phyloP scores from a whole-genome alignment of 2,329 filamentous ascomycete genomes.

The Emergomyces orientalis region DNA sequence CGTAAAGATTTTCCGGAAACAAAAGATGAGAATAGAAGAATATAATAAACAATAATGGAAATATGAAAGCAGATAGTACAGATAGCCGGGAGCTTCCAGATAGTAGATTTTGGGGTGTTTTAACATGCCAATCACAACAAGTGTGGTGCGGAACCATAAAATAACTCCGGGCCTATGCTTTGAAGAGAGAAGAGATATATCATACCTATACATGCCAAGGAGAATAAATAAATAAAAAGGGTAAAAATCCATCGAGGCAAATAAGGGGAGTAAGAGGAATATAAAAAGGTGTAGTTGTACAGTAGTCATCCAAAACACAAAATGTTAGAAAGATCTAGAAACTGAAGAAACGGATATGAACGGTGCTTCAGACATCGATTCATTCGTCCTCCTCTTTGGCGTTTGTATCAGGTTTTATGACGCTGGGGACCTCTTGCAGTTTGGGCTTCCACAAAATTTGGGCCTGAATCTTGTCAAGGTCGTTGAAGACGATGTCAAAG shows the following conservation, averaged over 20 bases:
- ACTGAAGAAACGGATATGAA: neutral
- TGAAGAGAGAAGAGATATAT: conserved; percentile 9
- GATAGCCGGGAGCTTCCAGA: neutral
- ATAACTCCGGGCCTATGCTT: conserved; percentile 6
- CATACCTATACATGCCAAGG: neutral
- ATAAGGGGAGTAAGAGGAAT: neutral
- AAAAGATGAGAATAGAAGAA: neutral
- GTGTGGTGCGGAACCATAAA: neutral
- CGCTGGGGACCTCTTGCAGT: conserved; percentile 41
- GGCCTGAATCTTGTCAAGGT: conserved; percentile 62
- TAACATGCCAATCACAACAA: neutral
- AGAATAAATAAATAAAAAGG: neutral
- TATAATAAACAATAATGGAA: neutral
- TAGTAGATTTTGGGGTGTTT: neutral
- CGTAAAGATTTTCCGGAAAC: neutral
- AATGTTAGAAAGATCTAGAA: neutral
- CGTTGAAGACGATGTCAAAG: conserved; percentile 80
- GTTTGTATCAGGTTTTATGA: conserved; percentile 30
- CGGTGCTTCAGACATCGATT: neutral
- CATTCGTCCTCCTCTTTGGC: conserved; percentile 8
- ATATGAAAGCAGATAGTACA: neutral
- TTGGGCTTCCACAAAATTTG: conserved; percentile 63
- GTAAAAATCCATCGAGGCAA: too few relatives aligned
- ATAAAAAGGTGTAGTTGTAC: neutral
- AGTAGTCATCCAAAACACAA: neutral